These are phyloP conservation scores for Blastobotrys elegans DNA, from an alignment of 1,139 yeast genomes.

Conservation along the genomic window DNA sequence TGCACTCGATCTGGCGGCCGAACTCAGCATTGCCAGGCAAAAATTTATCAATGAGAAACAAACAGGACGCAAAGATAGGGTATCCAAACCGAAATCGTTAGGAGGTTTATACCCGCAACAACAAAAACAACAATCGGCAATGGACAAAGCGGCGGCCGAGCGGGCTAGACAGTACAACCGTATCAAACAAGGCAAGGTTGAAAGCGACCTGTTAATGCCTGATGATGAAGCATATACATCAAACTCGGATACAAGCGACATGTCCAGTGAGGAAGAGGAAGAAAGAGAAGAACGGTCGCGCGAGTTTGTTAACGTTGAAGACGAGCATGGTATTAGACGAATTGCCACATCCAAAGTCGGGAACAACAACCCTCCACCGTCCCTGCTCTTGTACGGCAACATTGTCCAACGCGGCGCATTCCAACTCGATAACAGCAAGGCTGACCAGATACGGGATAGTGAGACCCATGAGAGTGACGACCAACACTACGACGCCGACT, in stretches of 20 bases:
- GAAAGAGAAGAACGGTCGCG: not conserved
- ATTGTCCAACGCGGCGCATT: conserved; percentile 31
- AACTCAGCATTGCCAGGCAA: conserved; percentile 23
- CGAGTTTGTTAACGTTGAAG: conserved; percentile 28
- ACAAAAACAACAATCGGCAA: conserved; percentile 14
- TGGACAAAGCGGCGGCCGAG: too few species aligned
- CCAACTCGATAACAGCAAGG: conserved; percentile 17
- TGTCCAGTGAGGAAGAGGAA: not conserved
- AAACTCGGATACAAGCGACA: not conserved
- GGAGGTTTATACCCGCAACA: not conserved
- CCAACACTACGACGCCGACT: conserved; percentile 30
- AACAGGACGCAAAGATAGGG: not conserved
- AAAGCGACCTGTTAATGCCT: conserved; percentile 9
- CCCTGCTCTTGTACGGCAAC: conserved; percentile 23
- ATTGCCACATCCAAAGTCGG: conserved; percentile 23
- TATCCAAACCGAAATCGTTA: not conserved
- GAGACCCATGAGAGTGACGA: not conserved
- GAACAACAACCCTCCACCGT: conserved; percentile 6
- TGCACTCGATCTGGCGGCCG: conserved; percentile 22
- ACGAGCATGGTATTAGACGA: conserved; percentile 34
- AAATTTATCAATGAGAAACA: conserved; percentile 8
- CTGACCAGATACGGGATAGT: conserved; percentile 15
- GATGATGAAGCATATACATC: not conserved
- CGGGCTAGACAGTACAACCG: conserved; percentile 20
- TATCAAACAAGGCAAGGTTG: conserved; percentile 20